Evolutionary conservation across 495 filamentous ascomycete species (phyloP), one percentile per base, ranked within the genome.

Genomic region (Arthonia radiata): DNA sequence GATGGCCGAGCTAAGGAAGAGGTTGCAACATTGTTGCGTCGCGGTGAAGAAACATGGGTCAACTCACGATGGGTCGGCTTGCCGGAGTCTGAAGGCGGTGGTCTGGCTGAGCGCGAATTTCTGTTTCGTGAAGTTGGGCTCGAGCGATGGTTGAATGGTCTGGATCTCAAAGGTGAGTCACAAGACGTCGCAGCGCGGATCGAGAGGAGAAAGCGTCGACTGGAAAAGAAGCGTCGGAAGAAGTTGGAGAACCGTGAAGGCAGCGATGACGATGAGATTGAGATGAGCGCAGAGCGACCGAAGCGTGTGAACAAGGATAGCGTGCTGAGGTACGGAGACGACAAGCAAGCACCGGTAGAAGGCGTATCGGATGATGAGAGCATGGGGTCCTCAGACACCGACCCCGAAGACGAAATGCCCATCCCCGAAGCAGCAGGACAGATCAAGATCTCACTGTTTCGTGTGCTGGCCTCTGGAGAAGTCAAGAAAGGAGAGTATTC

Each of bases 31-130:
- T 51, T 99, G 23, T 56, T 99, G 18, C 61, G 86, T 29, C 67
- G 82, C 12, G 89, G 89, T 23, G 86, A 93, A 36, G 86, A 99
- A 48, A 99, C 86, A 0, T 99, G 86, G 86, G 90, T 99, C 14
- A 93, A 92, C 37, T 92, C 82, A 6, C 57, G 86, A 42, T 99
- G 86, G 86, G 86, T 99, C 32, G 79, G 83, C 40, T 66, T 97
- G 3, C 79, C 82, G 2, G 67, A 76, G 7, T 72, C 72, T 2
- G 83, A 94, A 49, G 82, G 81, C 13, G 82, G 82, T 14, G 82
- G 82, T 9, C 67, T 99, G 16, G 86, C 86, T 25, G 86, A 99
- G 54, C 65, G 83, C 31, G 86, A 99, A 41, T 99, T 99, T 38
- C 53, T 94, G 29, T 99, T 99, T 50, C 77, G 86, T 24, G 86